These are phyloP conservation scores for Arabidopsis hybrid DNA, from an alignment of 441 rosid species.

Conservation along the genomic window DNA sequence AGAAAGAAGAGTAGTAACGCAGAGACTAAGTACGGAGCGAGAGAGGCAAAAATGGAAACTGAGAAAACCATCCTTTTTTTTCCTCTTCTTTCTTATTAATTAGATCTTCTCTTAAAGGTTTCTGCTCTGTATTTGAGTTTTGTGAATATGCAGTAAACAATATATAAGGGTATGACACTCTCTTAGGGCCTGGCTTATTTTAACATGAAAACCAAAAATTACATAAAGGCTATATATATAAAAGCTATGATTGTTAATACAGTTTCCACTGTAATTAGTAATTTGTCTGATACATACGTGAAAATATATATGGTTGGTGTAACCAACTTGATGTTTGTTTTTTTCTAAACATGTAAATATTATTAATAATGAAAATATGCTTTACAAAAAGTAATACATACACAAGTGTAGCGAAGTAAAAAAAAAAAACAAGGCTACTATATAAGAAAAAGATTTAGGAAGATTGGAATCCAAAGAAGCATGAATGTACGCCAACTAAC, in stretches of 20 bases:
- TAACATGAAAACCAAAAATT: no score
- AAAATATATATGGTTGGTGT: background rate
- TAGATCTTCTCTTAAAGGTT: background rate
- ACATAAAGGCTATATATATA: background rate
- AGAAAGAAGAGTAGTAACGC: slow-evolving; percentile 48
- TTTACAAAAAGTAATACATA: no score
- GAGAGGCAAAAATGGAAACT: slow-evolving; percentile 1
- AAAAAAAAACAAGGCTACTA: no score
- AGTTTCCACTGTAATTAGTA: background rate
- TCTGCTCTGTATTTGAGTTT: background rate
- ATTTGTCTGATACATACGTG: background rate
- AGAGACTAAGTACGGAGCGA: slow-evolving; percentile 51
- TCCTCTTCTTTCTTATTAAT: background rate
- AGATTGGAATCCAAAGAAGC: no score
- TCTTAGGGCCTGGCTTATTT: no score
- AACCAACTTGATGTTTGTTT: background rate
- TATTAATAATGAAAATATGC: no score
- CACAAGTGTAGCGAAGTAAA: no score
- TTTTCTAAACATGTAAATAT: no score
- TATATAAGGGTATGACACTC: background rate
- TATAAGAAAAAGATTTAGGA: no score
- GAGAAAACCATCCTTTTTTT: slow-evolving; percentile 22
- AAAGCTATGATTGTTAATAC: background rate
- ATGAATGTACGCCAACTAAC: no score
- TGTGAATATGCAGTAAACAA: background rate